Percentiles rank a stretch among this genome's conserved stretches.
These are phyloP conservation scores for Pseudoneurospora amorphoporcata DNA, from an alignment of 495 filamentous ascomycete species.

Conservation along the genomic window DNA sequence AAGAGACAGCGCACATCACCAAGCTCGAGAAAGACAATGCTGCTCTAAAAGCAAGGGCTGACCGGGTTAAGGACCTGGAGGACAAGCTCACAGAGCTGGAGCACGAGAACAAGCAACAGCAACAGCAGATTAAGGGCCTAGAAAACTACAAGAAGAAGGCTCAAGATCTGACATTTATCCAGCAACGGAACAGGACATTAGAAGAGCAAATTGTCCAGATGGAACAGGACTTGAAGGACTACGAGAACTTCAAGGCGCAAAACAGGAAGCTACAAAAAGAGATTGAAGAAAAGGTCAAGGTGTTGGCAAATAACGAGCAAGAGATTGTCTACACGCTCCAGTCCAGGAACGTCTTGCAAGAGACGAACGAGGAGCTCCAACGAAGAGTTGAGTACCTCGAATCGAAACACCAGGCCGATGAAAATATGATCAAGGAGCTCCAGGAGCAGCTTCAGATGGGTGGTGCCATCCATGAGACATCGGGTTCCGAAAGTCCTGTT, in stretches of 20 bases:
- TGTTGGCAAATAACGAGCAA: conserved; percentile 32
- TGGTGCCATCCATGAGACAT: conserved; percentile 13
- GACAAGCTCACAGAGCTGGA: conserved; percentile 56
- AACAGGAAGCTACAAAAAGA: conserved; percentile 45
- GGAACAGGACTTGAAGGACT: conserved; percentile 57
- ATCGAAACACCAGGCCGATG: conserved; percentile 25
- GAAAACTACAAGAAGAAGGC: conserved; percentile 69
- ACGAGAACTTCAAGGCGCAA: conserved; percentile 48
- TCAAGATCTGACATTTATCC: conserved; percentile 41
- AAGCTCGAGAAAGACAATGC: conserved; percentile 35
- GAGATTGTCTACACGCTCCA: conserved; percentile 29
- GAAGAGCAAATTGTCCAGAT: conserved; percentile 33
- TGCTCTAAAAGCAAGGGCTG: conserved; percentile 32
- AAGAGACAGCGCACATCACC: conserved; percentile 17
- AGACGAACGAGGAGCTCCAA: conserved; percentile 22
- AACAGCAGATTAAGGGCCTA: conserved; percentile 67
- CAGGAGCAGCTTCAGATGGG: conserved; percentile 34
- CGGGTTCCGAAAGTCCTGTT: conserved; percentile 13
- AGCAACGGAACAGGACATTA: conserved; percentile 38
- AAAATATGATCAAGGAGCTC: conserved; percentile 32
- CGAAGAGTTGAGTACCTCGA: conserved; percentile 24
- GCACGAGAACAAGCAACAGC: conserved; percentile 60
- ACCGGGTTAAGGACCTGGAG: conserved; percentile 33
- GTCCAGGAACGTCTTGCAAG: conserved; percentile 24
- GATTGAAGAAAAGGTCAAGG: conserved; percentile 23